These are phyloP conservation scores for Bipolaris gigantea DNA, from an alignment of 2,329 filamentous ascomycete genomes.

Conservation along the genomic window DNA sequence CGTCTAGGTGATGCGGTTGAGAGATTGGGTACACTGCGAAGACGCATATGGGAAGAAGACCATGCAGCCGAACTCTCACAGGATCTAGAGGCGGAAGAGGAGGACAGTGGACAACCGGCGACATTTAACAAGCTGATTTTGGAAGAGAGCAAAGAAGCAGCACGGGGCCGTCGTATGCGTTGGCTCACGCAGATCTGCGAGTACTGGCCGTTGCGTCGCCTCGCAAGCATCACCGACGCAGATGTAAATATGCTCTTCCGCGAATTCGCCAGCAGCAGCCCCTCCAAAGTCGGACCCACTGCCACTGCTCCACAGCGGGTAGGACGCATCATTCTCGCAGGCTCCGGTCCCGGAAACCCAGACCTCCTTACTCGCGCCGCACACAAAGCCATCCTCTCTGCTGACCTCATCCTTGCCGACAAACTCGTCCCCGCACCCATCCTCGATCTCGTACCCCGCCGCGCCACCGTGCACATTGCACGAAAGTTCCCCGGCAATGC, in stretches of 20 bases:
- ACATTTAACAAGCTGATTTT: constrained; percentile 82
- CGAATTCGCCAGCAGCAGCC: constrained; percentile 61
- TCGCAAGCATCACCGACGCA: constrained; percentile 76
- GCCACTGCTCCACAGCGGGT: constrained; percentile 32
- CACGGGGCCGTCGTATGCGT: constrained; percentile 79
- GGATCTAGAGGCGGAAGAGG: constrained; percentile 55
- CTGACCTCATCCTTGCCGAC: constrained; percentile 80
- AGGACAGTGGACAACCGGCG: constrained; percentile 73
- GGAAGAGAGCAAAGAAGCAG: constrained; percentile 71
- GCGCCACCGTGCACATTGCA: constrained; percentile 87
- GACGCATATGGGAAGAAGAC: constrained; percentile 49
- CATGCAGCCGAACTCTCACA: constrained; percentile 55
- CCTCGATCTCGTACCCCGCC: constrained; percentile 84
- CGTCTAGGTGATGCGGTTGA: constrained; percentile 77
- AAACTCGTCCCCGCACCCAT: constrained; percentile 85
- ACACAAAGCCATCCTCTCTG: constrained; percentile 71
- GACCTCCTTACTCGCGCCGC: constrained; percentile 85
- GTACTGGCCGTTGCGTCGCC: constrained; percentile 88
- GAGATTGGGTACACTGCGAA: constrained; percentile 64
- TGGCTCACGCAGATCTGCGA: constrained; percentile 98
- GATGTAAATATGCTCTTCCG: constrained; percentile 78
- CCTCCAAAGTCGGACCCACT: constrained; percentile 33
- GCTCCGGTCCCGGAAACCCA: constrained; percentile 89
- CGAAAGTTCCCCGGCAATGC: constrained; percentile 98
- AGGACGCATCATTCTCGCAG: constrained; percentile 84